Base-by-base conservation (phyloP, 1,284 basidiomycete species). In the Wallemia mellicola region DNA sequence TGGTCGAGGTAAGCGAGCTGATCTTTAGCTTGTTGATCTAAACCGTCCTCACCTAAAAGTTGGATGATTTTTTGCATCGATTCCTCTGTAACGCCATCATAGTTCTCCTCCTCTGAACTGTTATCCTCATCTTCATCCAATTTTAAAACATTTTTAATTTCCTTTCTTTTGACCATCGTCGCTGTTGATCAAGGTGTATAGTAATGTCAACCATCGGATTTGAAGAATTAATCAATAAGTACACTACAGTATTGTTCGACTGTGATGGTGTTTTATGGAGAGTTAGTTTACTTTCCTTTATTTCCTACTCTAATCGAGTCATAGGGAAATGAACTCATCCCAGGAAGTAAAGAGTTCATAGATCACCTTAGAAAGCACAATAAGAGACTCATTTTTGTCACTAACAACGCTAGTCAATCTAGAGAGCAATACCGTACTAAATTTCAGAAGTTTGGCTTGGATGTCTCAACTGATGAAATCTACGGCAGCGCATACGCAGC, bases 331-430 rank as follows among this genome's bases (percentile, higher is more conserved):
- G 73, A 75, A 59, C 73, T 85, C 33, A 79, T 91, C 63, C 80
- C 84, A 2, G 84, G 86, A 17, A 81, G 79, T 1, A 73, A 79
- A 58, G 77, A 85, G 58, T 57, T 27, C 17, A 15, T 63, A 60
- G 66, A 64, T 24, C 66, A 67, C 61, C 63, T 73, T 22, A 62
- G 65, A 26, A 60, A 57, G 24, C 60, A 66, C 81, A 86, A 82
- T 60, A 98, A 96, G 74, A 78, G 79, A 61, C 73, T 98, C 59
- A 74, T 96, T 38, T 99, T 96, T 68, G 89, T 96, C 33, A 95
- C 91, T 27, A 96, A 96, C 73, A 98, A 96, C 68, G 92, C 92
- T n/a, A 88, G 82, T 58, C 91, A 92, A 72, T 91, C 86, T 14
- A 75, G 92, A 59, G 77, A 74, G 68, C 81, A 74, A 66, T 91